Evolutionary conservation across 805 yeast genomes (phyloP), one percentile per base, ranked within the genome.

Genomic region (Zygosaccharomyces gambellarensis): DNA sequence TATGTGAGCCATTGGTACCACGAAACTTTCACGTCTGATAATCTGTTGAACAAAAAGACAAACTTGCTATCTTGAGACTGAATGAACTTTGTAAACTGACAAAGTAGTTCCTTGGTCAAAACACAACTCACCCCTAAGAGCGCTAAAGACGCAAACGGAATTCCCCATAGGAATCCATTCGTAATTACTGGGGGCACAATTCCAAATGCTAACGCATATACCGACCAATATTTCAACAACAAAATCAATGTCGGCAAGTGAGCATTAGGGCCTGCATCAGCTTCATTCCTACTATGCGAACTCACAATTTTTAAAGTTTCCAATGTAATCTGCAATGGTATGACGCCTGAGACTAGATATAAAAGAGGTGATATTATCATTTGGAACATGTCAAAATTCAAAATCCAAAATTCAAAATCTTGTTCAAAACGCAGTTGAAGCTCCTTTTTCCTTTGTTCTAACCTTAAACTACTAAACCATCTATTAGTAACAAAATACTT

Each of bases 251-350:
- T 52, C 19, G 39, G 39, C 21, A 45, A 21, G 25, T 45, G 44
- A 8, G 45, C 40, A 27, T 28, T 40, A n/a, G 31, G 25, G 4
- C 38, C 46, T 17, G 51, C 28, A 19, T 40, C 39, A 19, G 51
- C n/a, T n/a, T 44, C 46, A 27, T 39, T 45, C 10, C 45, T 42
- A 7, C 36, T 17, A 12, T 39, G 36, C 12, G 42, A 10, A 29
- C 46, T 29, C 5, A 52, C 45, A 29, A 52, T 45, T 23, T 43
- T 47, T 12, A 49, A 39, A 3, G 57, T 51, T 45, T 62, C 67
- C 14, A 61, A 28, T 1, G 64, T 61, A 11, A 62, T 44, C 41
- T 50, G 56, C 17, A 62, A 48, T 14, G 67, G 67, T 9, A 61
- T 46, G 12, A 59, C 42, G 10, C 59, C 57, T 4, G 61, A 52